Base-by-base conservation (phyloP, 2,329 filamentous ascomycete species). In the Penicillium decumbens region DNA sequence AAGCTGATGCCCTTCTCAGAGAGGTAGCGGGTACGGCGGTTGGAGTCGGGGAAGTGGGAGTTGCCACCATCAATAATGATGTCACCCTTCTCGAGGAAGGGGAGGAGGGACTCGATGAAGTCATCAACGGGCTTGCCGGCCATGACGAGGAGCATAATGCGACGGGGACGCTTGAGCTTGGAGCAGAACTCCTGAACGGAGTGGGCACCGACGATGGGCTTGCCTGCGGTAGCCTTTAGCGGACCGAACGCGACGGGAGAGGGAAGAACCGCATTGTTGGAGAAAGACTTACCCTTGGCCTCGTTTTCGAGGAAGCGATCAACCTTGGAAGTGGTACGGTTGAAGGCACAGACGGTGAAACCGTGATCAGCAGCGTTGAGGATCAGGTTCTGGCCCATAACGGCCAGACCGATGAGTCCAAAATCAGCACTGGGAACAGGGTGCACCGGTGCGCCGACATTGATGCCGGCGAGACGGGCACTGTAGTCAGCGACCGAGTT, bases 11-110 rank as follows among this genome's bases (percentile, higher is more conserved):
- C 88, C 85, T 97, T 97, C 67, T 72, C 65, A 43, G 78, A 75
- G 56, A 97, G 84, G 80, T 96, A 95, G 76, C 88, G 80, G 74
- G 89, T 91, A 70, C 93, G 89, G 77, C 93, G 90, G 85, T 96
- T 97, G 78, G 89, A 92, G 79, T 97, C 93, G 70, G 93, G 93
- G 84, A 88, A 98, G 81, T 97, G 93, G 61, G 92, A 97, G 87
- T 98, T 97, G 68, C 90, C 93, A 73, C 93, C 93, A 71, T 98
- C 93, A 68, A 98, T 97, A 81, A 98, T 95, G 82, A 98, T 96
- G 74, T 98, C 93, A 62, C 89, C 91, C 68, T 82, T 72, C 72
- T 90, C 85, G 59, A 92, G 79, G 70, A 88, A 83, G 60, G 87
- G 89, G 55, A 97, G 81, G 61, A 98, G 86, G 64, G 85, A 85